A percentile compares a stretch with the other conserved stretches of the same genome.
Evolutionary conservation across 2,329 filamentous ascomycete species (phyloP).

Genomic region (Teratosphaeriaceae sp.): DNA sequence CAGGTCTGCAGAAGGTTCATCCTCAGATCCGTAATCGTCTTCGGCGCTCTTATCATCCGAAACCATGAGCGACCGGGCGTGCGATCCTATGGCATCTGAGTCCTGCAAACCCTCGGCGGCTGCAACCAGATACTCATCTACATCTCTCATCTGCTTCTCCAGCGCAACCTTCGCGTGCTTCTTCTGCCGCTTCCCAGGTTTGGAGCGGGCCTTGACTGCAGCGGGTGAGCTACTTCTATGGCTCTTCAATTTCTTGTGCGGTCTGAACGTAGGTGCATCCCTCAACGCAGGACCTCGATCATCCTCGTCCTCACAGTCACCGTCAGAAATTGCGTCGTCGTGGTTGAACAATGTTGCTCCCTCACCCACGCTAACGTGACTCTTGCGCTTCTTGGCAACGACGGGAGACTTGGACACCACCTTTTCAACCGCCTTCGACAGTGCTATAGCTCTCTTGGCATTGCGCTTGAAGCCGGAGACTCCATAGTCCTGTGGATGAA

Average conservation of each 20-base stretch:
- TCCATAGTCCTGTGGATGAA: conserved; percentile 21
- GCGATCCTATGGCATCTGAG: not conserved
- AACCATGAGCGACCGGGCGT: not conserved
- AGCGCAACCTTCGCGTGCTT: not conserved
- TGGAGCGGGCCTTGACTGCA: not conserved
- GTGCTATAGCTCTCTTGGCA: conserved; percentile 4
- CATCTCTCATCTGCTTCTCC: not conserved
- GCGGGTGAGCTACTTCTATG: not conserved
- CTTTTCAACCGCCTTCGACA: not conserved
- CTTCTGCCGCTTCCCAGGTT: not conserved
- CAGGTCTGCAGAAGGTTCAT: not conserved
- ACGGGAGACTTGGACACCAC: too few relatives aligned
- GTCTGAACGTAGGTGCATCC: not conserved
- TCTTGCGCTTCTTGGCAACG: not conserved
- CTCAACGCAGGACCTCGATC: not conserved
- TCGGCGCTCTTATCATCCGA: not conserved
- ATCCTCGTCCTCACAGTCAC: not conserved
- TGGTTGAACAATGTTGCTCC: not conserved
- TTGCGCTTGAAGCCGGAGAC: conserved; percentile 15
- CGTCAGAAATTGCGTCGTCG: not conserved
- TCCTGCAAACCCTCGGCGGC: not conserved
- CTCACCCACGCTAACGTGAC: too few relatives aligned
- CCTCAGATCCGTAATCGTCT: not conserved
- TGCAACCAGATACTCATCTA: not conserved
- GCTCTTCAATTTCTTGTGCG: conserved; percentile 5